Percentiles rank a stretch among this genome's conserved stretches.
Conservation (phyloP, 2,329 filamentous ascomycete species). For the Elsinoe fawcettii region DNA sequence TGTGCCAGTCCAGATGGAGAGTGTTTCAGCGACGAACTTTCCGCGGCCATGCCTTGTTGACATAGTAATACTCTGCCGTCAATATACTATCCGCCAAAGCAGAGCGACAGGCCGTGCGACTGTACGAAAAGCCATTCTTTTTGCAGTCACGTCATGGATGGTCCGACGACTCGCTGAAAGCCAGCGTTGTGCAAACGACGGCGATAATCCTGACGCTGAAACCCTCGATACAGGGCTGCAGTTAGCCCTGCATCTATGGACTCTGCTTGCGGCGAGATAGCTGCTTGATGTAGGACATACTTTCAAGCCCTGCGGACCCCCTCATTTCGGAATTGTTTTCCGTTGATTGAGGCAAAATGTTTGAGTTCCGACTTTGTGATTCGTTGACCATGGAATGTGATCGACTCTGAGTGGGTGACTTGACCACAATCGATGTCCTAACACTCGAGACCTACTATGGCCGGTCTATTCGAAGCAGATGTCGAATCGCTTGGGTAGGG, state of each 20-base stretch:
- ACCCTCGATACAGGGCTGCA: neutral
- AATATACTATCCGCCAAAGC: neutral
- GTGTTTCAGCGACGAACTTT: conserved; percentile 3
- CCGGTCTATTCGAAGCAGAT: too few species aligned
- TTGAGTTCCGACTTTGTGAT: neutral
- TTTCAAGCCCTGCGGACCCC: neutral
- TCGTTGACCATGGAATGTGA: neutral
- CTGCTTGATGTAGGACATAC: neutral
- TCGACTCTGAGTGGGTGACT: too few species aligned
- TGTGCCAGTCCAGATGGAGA: neutral
- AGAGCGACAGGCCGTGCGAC: too few species aligned
- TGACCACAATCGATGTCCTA: too few species aligned
- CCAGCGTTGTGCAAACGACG: too few species aligned
- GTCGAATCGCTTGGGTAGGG: too few species aligned
- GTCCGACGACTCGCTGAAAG: too few species aligned
- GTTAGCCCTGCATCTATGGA: neutral
- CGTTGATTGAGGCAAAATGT: neutral
- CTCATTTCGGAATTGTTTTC: neutral
- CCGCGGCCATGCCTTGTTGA: neutral
- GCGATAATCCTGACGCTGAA: neutral
- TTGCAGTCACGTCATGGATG: too few species aligned
- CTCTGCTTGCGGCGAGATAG: neutral
- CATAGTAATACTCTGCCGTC: neutral
- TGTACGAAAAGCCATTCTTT: too few species aligned
- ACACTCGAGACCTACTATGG: too few species aligned